phyloP scores from a whole-genome alignment of 2,329 filamentous ascomycete genomes.

The Penicillium sp. region DNA sequence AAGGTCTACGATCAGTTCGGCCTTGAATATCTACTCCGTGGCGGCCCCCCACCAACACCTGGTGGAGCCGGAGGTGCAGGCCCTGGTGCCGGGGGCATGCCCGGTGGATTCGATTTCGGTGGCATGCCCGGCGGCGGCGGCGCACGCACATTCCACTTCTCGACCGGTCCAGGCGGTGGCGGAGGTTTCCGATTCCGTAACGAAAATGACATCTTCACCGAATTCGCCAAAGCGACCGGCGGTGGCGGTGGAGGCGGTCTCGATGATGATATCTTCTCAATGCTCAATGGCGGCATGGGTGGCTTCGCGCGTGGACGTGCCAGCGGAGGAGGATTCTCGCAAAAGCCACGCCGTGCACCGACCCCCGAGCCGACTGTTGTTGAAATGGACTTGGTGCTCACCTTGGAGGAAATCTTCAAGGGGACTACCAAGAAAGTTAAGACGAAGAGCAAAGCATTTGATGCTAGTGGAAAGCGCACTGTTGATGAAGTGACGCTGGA shows the following conservation, averaged over 20 bases:
- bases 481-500: slow-evolving; percentile 88
- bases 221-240: slow-evolving; percentile 70
- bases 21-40: slow-evolving; percentile 85
- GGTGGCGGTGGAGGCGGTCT: slow-evolving; percentile 53
- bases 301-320: slow-evolving; percentile 18
- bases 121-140: slow-evolving; percentile 40
- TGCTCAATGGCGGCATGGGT: slow-evolving; percentile 43
- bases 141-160: slow-evolving; percentile 48
- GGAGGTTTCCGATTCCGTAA: slow-evolving; percentile 80
- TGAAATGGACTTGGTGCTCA: slow-evolving; percentile 76
- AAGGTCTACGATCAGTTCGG: slow-evolving; percentile 94
- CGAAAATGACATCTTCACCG: slow-evolving; percentile 79
- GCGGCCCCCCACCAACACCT: slow-evolving; percentile 67
- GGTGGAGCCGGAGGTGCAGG: slow-evolving; percentile 56
- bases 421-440: slow-evolving; percentile 96
- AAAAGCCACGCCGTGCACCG: slow-evolving; percentile 37
- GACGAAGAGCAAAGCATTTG: slow-evolving; percentile 95
- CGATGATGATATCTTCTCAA: slow-evolving; percentile 57
- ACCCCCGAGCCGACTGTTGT: slow-evolving; percentile 89
- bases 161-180: slow-evolving; percentile 46
- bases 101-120: slow-evolving; percentile 32
- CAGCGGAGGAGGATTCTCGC: slow-evolving; percentile 27
- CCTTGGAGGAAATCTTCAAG: slow-evolving; percentile 83
- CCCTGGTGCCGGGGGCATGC: slow-evolving; percentile 57
- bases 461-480: slow-evolving; percentile 76